Percentiles rank a stretch among this genome's conserved stretches.
phyloP scores from a whole-genome alignment of 164 flowering plant genomes.

The Dillenia turbinata region DNA sequence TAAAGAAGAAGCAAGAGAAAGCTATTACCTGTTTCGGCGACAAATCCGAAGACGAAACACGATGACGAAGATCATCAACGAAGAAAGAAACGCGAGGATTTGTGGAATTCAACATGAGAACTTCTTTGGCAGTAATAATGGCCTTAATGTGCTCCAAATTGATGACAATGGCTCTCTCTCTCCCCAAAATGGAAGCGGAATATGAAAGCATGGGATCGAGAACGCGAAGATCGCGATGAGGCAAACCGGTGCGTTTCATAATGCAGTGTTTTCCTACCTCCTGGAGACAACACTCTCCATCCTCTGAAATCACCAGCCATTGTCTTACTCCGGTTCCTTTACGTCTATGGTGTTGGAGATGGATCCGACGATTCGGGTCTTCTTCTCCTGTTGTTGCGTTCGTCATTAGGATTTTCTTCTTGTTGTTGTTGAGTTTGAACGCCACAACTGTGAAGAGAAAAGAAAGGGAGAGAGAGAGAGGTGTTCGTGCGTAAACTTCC shows the following conservation, averaged over 20 bases:
- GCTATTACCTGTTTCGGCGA: not conserved
- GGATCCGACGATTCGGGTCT: no score
- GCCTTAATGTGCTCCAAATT: conserved; percentile 20
- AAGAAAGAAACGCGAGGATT: conserved; percentile 11
- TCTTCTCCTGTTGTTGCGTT: no score
- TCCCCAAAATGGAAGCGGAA: conserved; percentile 13
- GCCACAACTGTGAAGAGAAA: no score
- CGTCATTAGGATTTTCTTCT: no score
- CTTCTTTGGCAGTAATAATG: conserved; percentile 13
- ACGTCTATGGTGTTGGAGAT: not conserved
- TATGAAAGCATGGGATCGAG: conserved; percentile 20
- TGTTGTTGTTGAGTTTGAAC: no score
- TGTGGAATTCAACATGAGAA: conserved; percentile 6
- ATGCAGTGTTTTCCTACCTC: conserved; percentile 14
- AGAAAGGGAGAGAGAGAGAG: no score
- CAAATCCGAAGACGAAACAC: not conserved
- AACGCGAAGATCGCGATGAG: conserved; percentile 16
- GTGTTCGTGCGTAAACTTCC: no score
- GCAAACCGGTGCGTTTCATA: conserved; percentile 19
- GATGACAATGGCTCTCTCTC: conserved; percentile 18
- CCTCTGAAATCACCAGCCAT: conserved; percentile 7
- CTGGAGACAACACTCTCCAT: not conserved
- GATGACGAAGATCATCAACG: conserved; percentile 9
- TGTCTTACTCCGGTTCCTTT: conserved; percentile 9
- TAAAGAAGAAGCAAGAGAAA: no score